These are phyloP conservation scores for Irpex lacteus DNA, from an alignment of 1,284 basidiomycete species.

Conservation along the genomic window DNA sequence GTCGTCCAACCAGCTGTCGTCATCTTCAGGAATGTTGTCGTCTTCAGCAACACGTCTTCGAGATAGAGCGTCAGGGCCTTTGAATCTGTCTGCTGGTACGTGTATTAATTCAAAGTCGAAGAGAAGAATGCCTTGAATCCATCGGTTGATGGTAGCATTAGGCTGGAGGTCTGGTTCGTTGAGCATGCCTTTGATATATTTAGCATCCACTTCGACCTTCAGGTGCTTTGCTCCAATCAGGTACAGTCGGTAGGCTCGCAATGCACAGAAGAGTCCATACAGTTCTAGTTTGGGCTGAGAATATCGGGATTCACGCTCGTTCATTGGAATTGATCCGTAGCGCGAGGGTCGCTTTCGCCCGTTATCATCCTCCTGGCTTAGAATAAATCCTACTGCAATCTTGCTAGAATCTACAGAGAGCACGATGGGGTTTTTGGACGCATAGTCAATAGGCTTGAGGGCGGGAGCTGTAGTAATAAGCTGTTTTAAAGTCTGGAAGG, in stretches of 20 bases:
- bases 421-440: slow-evolving; percentile 19
- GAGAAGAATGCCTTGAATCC: slow-evolving; percentile 35
- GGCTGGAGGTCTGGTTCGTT: slow-evolving; percentile 35
- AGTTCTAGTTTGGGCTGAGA: slow-evolving; percentile 40
- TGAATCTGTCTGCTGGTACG: slow-evolving; percentile 18
- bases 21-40: slow-evolving; percentile 14
- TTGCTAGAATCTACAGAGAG: slow-evolving; percentile 34
- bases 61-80: slow-evolving; percentile 13
- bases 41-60: slow-evolving; percentile 28
- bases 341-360: slow-evolving; percentile 14
- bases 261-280: slow-evolving; percentile 34
- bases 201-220: slow-evolving; percentile 35
- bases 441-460: slow-evolving; percentile 31
- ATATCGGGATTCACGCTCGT: slow-evolving; percentile 33
- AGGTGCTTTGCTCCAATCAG: slow-evolving; percentile 33
- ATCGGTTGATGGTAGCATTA: slow-evolving; percentile 36
- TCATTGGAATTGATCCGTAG: slow-evolving; percentile 32
- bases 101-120: slow-evolving; percentile 37
- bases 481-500: slow-evolving; percentile 29
- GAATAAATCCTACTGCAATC: slow-evolving; percentile 31
- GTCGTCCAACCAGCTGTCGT: slow-evolving; percentile 27
- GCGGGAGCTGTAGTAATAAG: slow-evolving; percentile 22
- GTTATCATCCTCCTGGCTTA: slow-evolving; percentile 27
- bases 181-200: slow-evolving; percentile 38
- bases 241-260: slow-evolving; percentile 24